Conservation (phyloP, 73 alveolate genomes). For the Vitrella brassicaformis region DNA sequence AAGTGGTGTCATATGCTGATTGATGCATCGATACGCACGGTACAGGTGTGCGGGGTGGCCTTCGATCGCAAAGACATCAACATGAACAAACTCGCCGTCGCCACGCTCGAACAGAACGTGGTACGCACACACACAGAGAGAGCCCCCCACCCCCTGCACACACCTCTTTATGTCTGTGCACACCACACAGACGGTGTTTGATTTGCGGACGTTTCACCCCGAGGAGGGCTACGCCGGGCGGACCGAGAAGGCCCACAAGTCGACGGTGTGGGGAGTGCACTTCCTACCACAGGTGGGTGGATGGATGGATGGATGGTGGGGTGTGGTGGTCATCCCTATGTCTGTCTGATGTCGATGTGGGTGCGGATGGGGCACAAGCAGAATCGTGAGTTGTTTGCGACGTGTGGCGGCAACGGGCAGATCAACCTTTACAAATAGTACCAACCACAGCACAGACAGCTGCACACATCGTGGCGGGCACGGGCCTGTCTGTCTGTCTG, state of each 20-base stretch:
- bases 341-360: no score
- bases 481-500: neutral
- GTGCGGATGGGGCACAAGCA: no score
- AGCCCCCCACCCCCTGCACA: neutral
- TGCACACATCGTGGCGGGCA: neutral
- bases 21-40: no score
- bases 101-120: neutral
- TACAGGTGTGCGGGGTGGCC: slow-evolving; percentile 69
- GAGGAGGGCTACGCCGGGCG: slow-evolving; percentile 89
- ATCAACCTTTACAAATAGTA: slow-evolving; percentile 20
- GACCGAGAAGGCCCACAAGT: slow-evolving; percentile 87
- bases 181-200: slow-evolving; percentile 53
- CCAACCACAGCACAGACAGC: neutral
- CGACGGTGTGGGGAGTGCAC: slow-evolving; percentile 94
- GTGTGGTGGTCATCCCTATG: no score
- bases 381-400: slow-evolving; percentile 34
- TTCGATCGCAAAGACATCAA: slow-evolving; percentile 92
- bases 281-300: slow-evolving; percentile 95
- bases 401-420: slow-evolving; percentile 35
- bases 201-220: slow-evolving; percentile 82
- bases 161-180: neutral
- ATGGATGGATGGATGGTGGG: no score
- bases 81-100: slow-evolving; percentile 93
- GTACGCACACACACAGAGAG: neutral
- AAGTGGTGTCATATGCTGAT: slow-evolving; percentile 2